Evolutionary conservation across 805 yeast genomes (phyloP).

Genomic region (Debaryomyces tyrocola): DNA sequence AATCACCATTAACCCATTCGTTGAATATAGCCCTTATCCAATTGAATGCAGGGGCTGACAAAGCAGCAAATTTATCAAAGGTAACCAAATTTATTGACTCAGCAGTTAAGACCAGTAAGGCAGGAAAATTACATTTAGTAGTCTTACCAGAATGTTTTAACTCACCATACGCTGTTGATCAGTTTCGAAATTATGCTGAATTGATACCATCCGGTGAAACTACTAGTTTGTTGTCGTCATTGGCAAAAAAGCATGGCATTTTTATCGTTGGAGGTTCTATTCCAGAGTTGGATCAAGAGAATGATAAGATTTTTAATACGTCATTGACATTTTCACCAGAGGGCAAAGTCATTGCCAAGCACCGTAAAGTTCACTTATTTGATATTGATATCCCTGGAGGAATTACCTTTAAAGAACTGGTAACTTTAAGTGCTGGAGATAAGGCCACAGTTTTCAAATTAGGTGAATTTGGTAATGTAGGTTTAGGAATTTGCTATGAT

Average conservation of each 20-base stretch:
- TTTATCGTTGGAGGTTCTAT: slow-evolving; percentile 87
- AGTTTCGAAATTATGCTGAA: slow-evolving; percentile 88
- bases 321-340: slow-evolving; percentile 68
- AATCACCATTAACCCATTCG: slow-evolving; percentile 49
- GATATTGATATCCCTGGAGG: slow-evolving; percentile 90
- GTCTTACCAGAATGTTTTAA: slow-evolving; percentile 96
- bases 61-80: slow-evolving; percentile 69
- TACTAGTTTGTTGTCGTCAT: slow-evolving; percentile 55
- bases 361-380: slow-evolving; percentile 81
- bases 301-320: slow-evolving; percentile 66
- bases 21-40: slow-evolving; percentile 84
- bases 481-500: slow-evolving; percentile 85
- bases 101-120: slow-evolving; percentile 47
- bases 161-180: slow-evolving; percentile 87
- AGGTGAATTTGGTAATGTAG: slow-evolving; percentile 67
- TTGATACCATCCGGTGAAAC: slow-evolving; percentile 74
- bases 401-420: slow-evolving; percentile 82
- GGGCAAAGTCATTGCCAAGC: slow-evolving; percentile 83
- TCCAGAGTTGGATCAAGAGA: slow-evolving; percentile 68
- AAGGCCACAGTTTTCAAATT: slow-evolving; percentile 76
- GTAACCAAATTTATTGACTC: slow-evolving; percentile 62
- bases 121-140: slow-evolving; percentile 57
- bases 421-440: slow-evolving; percentile 72
- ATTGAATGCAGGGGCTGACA: slow-evolving; percentile 77
- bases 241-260: slow-evolving; percentile 67